These are phyloP conservation scores for Diophrys sp. DNA, from an alignment of 73 alveolate species.

Conservation along the genomic window DNA sequence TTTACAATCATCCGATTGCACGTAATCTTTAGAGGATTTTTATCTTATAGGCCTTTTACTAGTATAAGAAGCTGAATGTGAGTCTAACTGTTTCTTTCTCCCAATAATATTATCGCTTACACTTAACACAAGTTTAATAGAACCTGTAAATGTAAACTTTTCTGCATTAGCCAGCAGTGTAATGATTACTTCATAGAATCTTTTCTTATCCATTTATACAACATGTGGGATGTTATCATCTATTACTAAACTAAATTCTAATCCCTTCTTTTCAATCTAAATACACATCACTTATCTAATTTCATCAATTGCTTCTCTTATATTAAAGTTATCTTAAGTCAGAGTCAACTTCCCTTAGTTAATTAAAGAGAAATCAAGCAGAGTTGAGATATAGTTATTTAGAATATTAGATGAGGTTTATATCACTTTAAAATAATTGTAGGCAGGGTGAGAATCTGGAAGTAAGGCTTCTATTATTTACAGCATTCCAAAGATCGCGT, in stretches of 20 bases:
- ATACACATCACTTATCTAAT: not conserved
- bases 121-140: not conserved
- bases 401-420: not conserved
- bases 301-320: not conserved
- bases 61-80: not conserved
- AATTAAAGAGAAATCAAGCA: not conserved
- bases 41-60: not conserved
- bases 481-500: not conserved
- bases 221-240: not conserved
- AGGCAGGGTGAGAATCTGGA: not conserved
- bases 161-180: slow-evolving; percentile 1
- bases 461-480: not conserved
- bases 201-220: not conserved
- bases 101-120: slow-evolving; percentile 3
- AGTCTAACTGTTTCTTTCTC: not conserved
- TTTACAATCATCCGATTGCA: too few relatives aligned
- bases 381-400: not conserved
- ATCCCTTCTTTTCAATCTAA: not conserved
- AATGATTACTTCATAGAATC: not conserved
- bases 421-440: not conserved
- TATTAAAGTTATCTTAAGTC: too few relatives aligned
- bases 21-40: not conserved
- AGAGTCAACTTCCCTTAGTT: not conserved
- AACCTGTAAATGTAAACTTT: not conserved
- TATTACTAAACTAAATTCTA: not conserved